Base-by-base conservation (phyloP, 768 basidiomycete genomes). In the Austroboletus festivus region DNA sequence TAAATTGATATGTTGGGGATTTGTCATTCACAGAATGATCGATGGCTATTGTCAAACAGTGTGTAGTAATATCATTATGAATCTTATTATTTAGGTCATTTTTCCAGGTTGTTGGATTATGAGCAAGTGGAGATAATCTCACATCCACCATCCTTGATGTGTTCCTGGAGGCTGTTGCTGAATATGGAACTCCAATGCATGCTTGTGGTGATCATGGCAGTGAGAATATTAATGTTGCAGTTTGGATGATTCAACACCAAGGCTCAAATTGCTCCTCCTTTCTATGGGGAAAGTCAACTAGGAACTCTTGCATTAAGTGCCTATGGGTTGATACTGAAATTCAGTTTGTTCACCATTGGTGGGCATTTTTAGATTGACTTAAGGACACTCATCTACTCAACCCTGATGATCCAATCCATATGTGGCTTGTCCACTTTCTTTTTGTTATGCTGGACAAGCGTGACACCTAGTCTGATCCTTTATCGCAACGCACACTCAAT, bases 381-480 rank as follows among this genome's bases (percentile, higher is more conserved):
- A 73, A 74, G 38, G 5, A 42, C 0, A 37, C 60, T 1, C 73
- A 77, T 50, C 16, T 40, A 3, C 66, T 78, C 0, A 60, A 77
- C 41, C 42, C 51, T 0, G 44, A 53, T 0, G 60, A 74, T 18
- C 50, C 63, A 0, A 11, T 44, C n/a, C 75, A 78, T 50, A 51
- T 74, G 0, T 78, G 77, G 77, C 57, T 78, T 0, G 51, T 78
- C 1, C 74, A 77, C 28, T 21, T 22, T 16, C 61, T 78, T 0
- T 78, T 77, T 48, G 62, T 77, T 0, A n/a, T n/a, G n/a, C n/a
- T n/a, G n/a, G n/a, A n/a, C n/a, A n/a, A n/a, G n/a, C n/a, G n/a
- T n/a, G n/a, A n/a, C n/a, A n/a, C n/a, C n/a, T n/a, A n/a, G n/a
- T n/a, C n/a, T n/a, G n/a, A n/a, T n/a, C n/a, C n/a, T n/a, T n/a